These are phyloP conservation scores for Metschnikowia cubensis DNA, from an alignment of 805 yeast genomes.

Conservation along the genomic window DNA sequence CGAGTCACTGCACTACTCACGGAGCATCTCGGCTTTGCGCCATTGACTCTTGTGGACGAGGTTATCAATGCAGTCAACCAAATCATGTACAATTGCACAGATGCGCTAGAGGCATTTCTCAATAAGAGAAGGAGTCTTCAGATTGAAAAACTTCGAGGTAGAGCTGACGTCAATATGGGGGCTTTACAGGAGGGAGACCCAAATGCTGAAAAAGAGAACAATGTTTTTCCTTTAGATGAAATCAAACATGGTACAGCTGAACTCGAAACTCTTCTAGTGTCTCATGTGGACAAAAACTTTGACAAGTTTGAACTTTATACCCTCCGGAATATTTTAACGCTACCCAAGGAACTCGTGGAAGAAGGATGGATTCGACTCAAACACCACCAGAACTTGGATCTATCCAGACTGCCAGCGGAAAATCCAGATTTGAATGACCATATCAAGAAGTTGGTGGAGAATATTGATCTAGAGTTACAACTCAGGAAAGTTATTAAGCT, in stretches of 20 bases:
- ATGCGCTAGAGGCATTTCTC: conserved; percentile 69
- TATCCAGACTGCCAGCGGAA: conserved; percentile 7
- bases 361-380: conserved; percentile 64
- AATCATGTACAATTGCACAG: conserved; percentile 75
- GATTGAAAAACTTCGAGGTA: conserved; percentile 15
- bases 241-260: conserved; percentile 76
- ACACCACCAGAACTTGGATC: conserved; percentile 59
- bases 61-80: conserved; percentile 85
- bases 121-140: conserved; percentile 19
- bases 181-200: conserved; percentile 12
- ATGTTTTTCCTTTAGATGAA: conserved; percentile 38
- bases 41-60: conserved; percentile 78
- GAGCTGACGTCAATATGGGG: conserved; percentile 2
- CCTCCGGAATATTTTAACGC: conserved; percentile 65
- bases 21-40: conserved; percentile 84
- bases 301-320: conserved; percentile 84
- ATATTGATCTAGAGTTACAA: conserved; percentile 42
- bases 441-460: conserved; percentile 25
- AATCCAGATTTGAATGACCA: not conserved
- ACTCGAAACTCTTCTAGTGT: conserved; percentile 70
- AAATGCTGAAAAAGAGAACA: conserved; percentile 6
- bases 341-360: conserved; percentile 62
- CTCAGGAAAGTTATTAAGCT: conserved; percentile 39
- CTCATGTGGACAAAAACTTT: conserved; percentile 72
- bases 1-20: conserved; percentile 51